Percentiles rank a stretch among this genome's conserved stretches.
phyloP scores from a whole-genome alignment of 306 rosid species.

The Vigna unguiculata region DNA sequence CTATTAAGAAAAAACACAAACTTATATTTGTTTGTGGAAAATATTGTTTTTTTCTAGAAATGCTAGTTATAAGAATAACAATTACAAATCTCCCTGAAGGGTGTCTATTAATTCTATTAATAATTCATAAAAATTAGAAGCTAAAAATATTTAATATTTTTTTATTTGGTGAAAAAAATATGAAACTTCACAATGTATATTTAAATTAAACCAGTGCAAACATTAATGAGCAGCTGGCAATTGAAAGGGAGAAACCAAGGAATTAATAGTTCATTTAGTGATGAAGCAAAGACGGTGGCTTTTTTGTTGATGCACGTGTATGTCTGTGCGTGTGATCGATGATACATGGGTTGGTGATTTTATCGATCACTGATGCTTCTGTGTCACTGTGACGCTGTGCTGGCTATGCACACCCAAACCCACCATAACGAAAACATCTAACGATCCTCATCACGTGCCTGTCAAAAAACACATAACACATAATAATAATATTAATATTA shows the following conservation, averaged over 20 bases:
- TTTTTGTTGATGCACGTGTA: constrained; percentile 46
- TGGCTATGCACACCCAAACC: constrained; percentile 45
- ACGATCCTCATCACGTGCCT: constrained; percentile 33
- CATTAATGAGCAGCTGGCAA: not conserved
- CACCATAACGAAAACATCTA: constrained; percentile 1
- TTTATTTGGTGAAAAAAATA: too few relatives aligned
- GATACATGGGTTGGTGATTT: not conserved
- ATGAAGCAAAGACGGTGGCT: not conserved
- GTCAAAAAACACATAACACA: constrained; percentile 17
- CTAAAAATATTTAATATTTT: too few relatives aligned
- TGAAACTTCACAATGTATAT: not conserved
- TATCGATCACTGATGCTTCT: not conserved
- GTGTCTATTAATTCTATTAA: not conserved
- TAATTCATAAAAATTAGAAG: not conserved
- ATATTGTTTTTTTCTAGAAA: too few relatives aligned
- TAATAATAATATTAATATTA: not conserved
- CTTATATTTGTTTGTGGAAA: too few relatives aligned
- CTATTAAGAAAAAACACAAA: too few relatives aligned
- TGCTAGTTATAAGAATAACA: too few relatives aligned
- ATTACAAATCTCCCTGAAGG: too few relatives aligned
- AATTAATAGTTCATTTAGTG: not conserved
- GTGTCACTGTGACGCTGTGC: constrained; percentile 45
- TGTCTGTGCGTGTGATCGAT: constrained; percentile 1
- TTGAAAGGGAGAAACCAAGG: not conserved
- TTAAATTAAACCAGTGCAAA: not conserved